Evolutionary conservation across 2,329 filamentous ascomycete species (phyloP), one percentile per base, ranked within the genome.

Genomic region (Phaeosphaeriaceae sp.): DNA sequence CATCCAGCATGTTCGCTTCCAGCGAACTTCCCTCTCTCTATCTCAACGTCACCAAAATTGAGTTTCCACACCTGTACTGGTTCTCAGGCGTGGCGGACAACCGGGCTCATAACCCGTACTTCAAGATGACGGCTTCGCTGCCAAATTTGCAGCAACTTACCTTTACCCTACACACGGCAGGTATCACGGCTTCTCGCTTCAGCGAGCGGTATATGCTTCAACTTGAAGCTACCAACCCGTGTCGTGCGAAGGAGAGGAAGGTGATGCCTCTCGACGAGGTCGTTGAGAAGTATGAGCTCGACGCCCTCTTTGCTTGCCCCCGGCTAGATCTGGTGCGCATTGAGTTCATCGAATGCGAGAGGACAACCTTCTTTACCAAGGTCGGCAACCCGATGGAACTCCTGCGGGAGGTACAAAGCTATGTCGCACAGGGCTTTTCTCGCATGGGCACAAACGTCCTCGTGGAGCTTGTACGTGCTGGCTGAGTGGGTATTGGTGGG

Each of bases 101-200:
- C 2, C 97, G 93, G 63, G 96, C 94, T 1, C 91, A 86, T 68
- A 97, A 96, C 67, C 97, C 93, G 48, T 90, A 91, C 61, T 85
- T 90, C 0, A 91, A 91, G 63, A 96, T 93, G 66, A 96, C 91
- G 42, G 95, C 73, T 11, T 91, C 85, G 63, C 91, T 96, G 3
- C 90, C 88, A 2, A 92, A 80, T 68, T 96, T 96, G 0, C 85
- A 82, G 0, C 87, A 87, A 8, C 90, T 92, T 63, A 84, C 85
- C 33, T 90, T 83, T 72, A 96, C 92, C 8, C 95, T 79, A 1
- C 91, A 90, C 1, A 92, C 93, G 8, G 92, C 89, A 1, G 90
- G 87, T 6, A 89, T 84, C 48, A 85, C 87, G 0, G 87, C 79
- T 62, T 90, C 89, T 68, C 90, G 94, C 8, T 80, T 79, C 6